Evolutionary conservation across 345 rosid species (phyloP), one percentile per base, ranked within the genome.

Genomic region (Noccaea bulbosa): DNA sequence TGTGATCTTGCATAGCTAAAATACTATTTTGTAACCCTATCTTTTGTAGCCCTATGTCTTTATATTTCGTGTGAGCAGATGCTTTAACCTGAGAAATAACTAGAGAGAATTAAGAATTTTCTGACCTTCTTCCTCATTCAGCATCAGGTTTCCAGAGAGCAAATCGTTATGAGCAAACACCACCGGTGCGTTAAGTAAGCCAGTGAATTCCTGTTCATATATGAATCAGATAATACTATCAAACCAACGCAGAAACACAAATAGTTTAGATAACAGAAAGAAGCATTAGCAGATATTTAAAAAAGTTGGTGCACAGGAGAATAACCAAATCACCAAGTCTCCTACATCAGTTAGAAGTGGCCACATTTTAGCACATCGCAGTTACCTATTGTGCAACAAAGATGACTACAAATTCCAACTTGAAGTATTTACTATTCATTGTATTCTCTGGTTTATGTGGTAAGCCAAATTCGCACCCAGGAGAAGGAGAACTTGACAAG

Each of bases 81-180:
- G 32, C 9, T 49, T 54, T 54, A 38, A 47, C 14, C 11, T 1
- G 5, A 38, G 9, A 54, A 53, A 34, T 3, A 50, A 45, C 12
- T 56, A 6, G 39, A 48, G 16, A 32, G 68, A 60, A 27, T 38
- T 16, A 48, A 7, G 17, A 65, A 44, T 22, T 45, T 44, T 62
- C 50, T 58, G 52, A 91, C 97, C 99, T 85, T 86, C 85, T 46
- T 84, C 93, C 7, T 86, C 97, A 64, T 89, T 94, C 39, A 81
- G 72, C 99, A 94, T 94, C 67, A 94, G 57, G 73, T 94, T 94
- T 65, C 97, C 99, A 11, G 93, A 91, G 33, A 94, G 95, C 80
- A 94, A 81, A 84, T 94, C 99, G 69, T 91, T 94, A 71, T 94
- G 99, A 59, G 92, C 79, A 83, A 88, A 94, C 73, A 94, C 97